Conservation (phyloP, 306 rosid species). For the Lagenaria siceraria region DNA sequence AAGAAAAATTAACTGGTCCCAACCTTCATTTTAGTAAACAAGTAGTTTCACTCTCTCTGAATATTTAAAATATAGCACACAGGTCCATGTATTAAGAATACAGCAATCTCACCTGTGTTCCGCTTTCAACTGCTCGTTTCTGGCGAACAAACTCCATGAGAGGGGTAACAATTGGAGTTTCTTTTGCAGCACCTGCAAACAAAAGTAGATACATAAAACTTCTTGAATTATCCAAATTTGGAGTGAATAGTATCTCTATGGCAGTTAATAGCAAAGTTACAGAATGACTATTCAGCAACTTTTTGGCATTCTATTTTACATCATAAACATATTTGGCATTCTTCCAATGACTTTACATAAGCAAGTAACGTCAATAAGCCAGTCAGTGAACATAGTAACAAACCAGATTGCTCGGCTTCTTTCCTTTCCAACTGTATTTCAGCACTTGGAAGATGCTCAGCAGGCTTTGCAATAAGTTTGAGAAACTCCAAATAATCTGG, state of each 20-base stretch:
- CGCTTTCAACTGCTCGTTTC: constrained; percentile 50
- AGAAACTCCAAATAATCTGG: constrained; percentile 94
- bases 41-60: neutral
- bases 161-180: constrained; percentile 66
- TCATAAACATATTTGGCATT: neutral
- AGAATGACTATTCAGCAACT: neutral
- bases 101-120: constrained; percentile 43
- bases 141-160: constrained; percentile 88
- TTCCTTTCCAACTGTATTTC: constrained; percentile 95
- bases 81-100: neutral
- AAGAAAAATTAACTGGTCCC: neutral
- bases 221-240: neutral
- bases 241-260: constrained; percentile 1
- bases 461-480: constrained; percentile 66
- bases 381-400: constrained; percentile 22
- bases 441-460: constrained; percentile 95
- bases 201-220: constrained; percentile 6
- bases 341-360: neutral
- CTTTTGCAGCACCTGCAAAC: constrained; percentile 62
- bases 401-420: constrained; percentile 95
- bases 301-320: neutral
- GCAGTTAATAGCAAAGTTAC: neutral
- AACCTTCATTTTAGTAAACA: neutral
- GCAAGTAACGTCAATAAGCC: neutral
- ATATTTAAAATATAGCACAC: neutral